Evolutionary conservation across 2,329 filamentous ascomycete species (phyloP).

Genomic region (Colletotrichum kahawae): DNA sequence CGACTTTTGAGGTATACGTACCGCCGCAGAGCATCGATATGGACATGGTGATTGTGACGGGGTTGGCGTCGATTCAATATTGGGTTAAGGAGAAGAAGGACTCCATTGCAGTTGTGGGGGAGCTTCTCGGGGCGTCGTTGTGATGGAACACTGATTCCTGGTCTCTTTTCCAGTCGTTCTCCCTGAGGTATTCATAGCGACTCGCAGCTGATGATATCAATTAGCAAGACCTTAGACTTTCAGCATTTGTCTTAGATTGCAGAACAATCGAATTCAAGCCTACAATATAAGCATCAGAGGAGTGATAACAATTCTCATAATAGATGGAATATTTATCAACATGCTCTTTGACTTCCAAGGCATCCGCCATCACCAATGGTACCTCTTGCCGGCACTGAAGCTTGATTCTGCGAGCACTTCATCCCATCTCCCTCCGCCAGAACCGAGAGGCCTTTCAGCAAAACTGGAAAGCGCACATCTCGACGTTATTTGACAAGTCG

Average conservation of each 20-base stretch:
- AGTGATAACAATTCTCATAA: background rate
- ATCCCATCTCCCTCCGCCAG: background rate
- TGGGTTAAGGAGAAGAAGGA: constrained; percentile 6
- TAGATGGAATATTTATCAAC: background rate
- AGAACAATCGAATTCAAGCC: background rate
- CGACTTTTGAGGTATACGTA: constrained; percentile 15
- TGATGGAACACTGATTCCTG: background rate
- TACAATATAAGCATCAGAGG: background rate
- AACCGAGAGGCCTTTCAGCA: background rate
- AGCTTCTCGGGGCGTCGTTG: background rate
- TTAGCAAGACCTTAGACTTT: background rate
- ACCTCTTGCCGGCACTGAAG: fast-evolving
- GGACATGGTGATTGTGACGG: constrained; percentile 15
- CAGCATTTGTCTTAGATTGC: background rate
- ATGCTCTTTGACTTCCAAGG: background rate
- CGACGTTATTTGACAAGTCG: background rate
- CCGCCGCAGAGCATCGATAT: constrained; percentile 14
- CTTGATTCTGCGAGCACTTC: background rate
- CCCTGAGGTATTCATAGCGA: background rate
- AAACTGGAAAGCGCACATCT: background rate
- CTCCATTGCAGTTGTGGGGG: background rate
- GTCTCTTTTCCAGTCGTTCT: background rate
- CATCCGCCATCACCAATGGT: background rate
- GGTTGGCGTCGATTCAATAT: background rate
- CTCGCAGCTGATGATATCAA: background rate